Percentiles rank a stretch among this genome's conserved stretches.
phyloP scores from a whole-genome alignment of 106 monocot genomes.

The Dactylorhiza incarnata region DNA sequence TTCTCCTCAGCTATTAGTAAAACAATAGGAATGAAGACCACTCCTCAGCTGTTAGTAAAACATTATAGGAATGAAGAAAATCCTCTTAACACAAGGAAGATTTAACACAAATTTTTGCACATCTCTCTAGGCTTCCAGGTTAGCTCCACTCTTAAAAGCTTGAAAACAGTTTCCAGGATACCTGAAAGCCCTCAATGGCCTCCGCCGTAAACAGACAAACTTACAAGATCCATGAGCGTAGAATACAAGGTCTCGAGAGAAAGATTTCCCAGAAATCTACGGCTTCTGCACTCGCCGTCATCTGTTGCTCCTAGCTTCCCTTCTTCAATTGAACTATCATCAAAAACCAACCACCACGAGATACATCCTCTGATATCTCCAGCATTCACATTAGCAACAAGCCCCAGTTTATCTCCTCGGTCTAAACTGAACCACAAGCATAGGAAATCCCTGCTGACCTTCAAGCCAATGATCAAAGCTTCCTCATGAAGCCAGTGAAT shows the following conservation, averaged over 20 bases:
- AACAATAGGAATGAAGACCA: no score
- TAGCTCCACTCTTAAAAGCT: neutral
- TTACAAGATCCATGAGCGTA: conserved; percentile 68
- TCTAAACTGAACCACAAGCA: conserved; percentile 59
- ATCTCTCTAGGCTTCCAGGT: neutral
- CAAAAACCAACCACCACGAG: conserved; percentile 78
- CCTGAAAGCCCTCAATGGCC: conserved; percentile 10
- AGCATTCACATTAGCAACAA: conserved; percentile 63
- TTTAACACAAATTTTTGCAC: neutral
- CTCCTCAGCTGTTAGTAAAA: no score
- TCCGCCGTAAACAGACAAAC: conserved; percentile 36
- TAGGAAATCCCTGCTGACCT: conserved; percentile 59
- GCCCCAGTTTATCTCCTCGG: conserved; percentile 59
- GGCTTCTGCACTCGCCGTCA: conserved; percentile 20
- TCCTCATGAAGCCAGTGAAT: conserved; percentile 92
- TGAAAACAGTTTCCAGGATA: neutral
- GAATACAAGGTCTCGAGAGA: conserved; percentile 61
- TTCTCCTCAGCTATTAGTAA: no score
- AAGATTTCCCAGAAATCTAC: conserved; percentile 57
- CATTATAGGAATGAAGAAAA: neutral
- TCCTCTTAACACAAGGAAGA: neutral
- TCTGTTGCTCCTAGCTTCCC: conserved; percentile 13
- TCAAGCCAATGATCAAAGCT: conserved; percentile 64
- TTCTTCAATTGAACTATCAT: conserved; percentile 25
- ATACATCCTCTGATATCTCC: conserved; percentile 57